These are phyloP conservation scores for Haematococcus lacustris DNA, from an alignment of 139 green algal species.

Conservation along the genomic window DNA sequence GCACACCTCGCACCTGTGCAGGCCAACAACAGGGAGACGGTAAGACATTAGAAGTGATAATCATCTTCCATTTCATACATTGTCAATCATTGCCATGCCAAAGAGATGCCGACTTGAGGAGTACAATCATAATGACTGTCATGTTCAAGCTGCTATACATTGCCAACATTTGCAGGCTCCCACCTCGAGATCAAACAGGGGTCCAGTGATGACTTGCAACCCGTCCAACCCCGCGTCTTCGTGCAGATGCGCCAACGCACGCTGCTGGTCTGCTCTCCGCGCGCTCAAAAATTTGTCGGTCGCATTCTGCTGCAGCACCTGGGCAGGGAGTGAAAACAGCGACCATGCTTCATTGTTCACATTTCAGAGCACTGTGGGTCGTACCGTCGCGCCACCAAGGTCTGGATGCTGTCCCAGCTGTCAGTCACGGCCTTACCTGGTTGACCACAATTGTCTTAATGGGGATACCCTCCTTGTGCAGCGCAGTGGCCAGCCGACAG, in stretches of 20 bases:
- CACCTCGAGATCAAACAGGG: slow-evolving; percentile 92
- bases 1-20: slow-evolving; percentile 61
- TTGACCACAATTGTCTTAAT: neutral
- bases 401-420: too few relatives aligned
- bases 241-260: slow-evolving; percentile 64
- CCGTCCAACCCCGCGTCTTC: slow-evolving; percentile 61
- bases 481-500: slow-evolving; percentile 60
- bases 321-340: neutral
- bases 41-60: neutral
- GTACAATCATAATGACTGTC: neutral
- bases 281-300: slow-evolving; percentile 61
- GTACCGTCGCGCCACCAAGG: too few relatives aligned
- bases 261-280: slow-evolving; percentile 74
- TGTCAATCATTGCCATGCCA: neutral
- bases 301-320: slow-evolving; percentile 42
- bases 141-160: slow-evolving; percentile 46
- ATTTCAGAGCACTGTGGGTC: neutral
- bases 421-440: too few relatives aligned
- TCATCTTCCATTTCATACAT: neutral
- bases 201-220: slow-evolving; percentile 74
- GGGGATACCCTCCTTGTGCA: slow-evolving; percentile 43
- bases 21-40: neutral
- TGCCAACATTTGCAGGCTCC: slow-evolving; percentile 49
- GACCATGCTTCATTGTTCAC: neutral
- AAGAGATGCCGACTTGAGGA: neutral